Evolutionary conservation across 805 yeast genomes (phyloP).

Genomic region (Myxozyma lipomycoides): DNA sequence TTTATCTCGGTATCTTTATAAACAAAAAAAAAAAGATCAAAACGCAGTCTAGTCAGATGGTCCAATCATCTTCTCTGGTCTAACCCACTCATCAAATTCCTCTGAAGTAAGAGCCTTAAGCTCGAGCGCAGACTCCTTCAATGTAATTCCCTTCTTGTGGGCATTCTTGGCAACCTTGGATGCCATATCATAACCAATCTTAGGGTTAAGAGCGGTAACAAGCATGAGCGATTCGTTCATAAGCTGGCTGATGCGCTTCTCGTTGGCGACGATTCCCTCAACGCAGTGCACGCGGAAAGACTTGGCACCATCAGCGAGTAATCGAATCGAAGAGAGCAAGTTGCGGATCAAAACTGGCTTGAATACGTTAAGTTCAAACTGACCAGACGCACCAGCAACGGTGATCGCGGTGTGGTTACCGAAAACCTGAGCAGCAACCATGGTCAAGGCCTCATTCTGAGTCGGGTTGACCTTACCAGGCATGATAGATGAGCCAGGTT

Average conservation of each 20-base stretch:
- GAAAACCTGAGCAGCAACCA: constrained; percentile 96
- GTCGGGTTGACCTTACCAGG: constrained; percentile 99
- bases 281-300: constrained; percentile 95
- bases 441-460: constrained; percentile 97
- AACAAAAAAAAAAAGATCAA: too few relatives aligned
- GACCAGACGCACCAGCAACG: constrained; percentile 97
- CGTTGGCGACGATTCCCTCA: constrained; percentile 88
- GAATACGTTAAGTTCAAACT: constrained; percentile 94
- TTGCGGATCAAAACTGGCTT: constrained; percentile 94
- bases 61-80: constrained; percentile 97
- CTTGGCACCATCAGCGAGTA: constrained; percentile 81
- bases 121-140: constrained; percentile 91
- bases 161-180: constrained; percentile 98
- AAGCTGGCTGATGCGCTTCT: constrained; percentile 76
- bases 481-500: constrained; percentile 99
- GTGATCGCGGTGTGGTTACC: constrained; percentile 96
- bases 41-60: constrained; percentile 50
- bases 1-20: too few relatives aligned
- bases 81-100: constrained; percentile 95
- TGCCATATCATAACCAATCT: constrained; percentile 96
- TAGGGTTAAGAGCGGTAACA: constrained; percentile 97
- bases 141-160: constrained; percentile 93
- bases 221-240: constrained; percentile 95
- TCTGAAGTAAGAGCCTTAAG: constrained; percentile 75
- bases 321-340: constrained; percentile 79